A percentile compares a stretch with the other conserved stretches of the same genome.
Evolutionary conservation across 2,329 filamentous ascomycete genomes (phyloP).

Genomic region (Arthrobotrys pseudoclavata): DNA sequence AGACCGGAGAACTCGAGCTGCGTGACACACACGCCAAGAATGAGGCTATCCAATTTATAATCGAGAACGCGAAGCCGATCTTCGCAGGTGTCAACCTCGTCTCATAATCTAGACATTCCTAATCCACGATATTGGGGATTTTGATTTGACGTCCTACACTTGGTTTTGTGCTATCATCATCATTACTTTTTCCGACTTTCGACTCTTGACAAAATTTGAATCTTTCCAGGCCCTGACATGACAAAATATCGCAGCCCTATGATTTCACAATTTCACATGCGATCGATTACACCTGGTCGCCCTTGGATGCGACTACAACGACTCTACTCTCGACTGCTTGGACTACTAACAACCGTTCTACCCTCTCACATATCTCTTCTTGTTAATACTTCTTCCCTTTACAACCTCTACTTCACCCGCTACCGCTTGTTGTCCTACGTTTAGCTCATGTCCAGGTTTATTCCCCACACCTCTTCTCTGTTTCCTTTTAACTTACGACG

Average conservation of each 20-base stretch:
- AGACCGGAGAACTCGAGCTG: conserved; percentile 92
- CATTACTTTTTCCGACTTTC: conserved; percentile 12
- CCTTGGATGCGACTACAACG: conserved; percentile 26
- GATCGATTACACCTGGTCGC: conserved; percentile 13
- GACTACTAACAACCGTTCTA: conserved; percentile 17
- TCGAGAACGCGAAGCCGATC: conserved; percentile 87
- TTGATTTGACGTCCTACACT: background rate
- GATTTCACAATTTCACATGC: background rate
- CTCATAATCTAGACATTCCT: background rate
- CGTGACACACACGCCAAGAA: conserved; percentile 96
- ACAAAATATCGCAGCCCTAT: background rate
- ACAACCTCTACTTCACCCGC: background rate
- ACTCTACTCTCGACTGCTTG: conserved; percentile 32
- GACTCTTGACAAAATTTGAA: background rate
- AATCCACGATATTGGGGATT: background rate
- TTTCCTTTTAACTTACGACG: conserved; percentile 58
- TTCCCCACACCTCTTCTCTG: conserved; percentile 34
- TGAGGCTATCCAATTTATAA: conserved; percentile 88
- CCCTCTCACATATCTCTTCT: conserved; percentile 23
- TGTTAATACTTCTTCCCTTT: conserved; percentile 35
- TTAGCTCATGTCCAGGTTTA: conserved; percentile 36
- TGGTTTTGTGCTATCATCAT: background rate
- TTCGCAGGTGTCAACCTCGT: conserved; percentile 71
- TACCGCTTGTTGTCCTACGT: conserved; percentile 20
- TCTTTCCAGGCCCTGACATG: background rate